A percentile compares a stretch with the other conserved stretches of the same genome.
Conservation (phyloP, 2,329 filamentous ascomycete species). For the Colletotrichum godetiae region DNA sequence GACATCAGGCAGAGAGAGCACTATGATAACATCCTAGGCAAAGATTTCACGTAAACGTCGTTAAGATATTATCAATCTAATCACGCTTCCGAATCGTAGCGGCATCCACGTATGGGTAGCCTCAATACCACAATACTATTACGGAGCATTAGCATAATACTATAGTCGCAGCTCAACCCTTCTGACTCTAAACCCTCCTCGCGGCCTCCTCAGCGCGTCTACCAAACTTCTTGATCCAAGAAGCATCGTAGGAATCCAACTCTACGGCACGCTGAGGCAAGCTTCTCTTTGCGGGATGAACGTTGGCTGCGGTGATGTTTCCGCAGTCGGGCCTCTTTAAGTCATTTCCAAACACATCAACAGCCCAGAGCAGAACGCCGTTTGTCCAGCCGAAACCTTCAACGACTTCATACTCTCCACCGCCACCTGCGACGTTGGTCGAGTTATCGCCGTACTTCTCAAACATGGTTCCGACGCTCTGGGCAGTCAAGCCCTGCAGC, state of each 20-base stretch:
- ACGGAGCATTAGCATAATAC: background rate
- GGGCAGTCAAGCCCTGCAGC: constrained; percentile 56
- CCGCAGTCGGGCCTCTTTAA: constrained; percentile 67
- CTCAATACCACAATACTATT: background rate
- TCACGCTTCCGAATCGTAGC: background rate
- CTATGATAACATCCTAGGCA: background rate
- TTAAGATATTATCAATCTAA: background rate
- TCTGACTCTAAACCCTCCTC: background rate
- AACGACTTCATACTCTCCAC: constrained; percentile 76
- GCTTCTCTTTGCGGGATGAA: constrained; percentile 46
- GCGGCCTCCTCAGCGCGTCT: constrained; percentile 21
- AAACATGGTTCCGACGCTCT: constrained; percentile 71
- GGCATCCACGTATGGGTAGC: too few relatives aligned
- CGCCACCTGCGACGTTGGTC: constrained; percentile 70
- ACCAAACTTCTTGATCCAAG: constrained; percentile 61
- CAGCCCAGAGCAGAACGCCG: constrained; percentile 74
- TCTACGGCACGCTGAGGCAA: constrained; percentile 54
- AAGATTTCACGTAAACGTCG: background rate
- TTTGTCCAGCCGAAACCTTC: constrained; percentile 80
- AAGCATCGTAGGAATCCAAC: constrained; percentile 57
- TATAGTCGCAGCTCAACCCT: too few relatives aligned
- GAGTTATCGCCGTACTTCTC: constrained; percentile 75
- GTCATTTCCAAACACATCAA: constrained; percentile 68
- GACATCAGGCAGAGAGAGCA: background rate
- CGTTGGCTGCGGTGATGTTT: constrained; percentile 56